phyloP scores from a whole-genome alignment of 305 asterid species.

The Euphrasia arctica region DNA sequence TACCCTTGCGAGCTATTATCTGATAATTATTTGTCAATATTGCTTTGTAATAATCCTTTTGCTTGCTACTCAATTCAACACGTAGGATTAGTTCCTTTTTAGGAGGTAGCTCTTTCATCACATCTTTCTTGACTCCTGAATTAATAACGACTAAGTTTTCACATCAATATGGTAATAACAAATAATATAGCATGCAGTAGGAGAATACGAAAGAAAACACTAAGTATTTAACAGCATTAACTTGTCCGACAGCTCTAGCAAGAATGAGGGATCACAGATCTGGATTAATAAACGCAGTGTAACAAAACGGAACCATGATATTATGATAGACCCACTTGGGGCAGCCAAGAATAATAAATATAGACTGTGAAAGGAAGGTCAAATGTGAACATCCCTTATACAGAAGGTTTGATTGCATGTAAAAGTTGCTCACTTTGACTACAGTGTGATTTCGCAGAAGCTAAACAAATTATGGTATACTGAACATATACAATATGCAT shows the following conservation, averaged over 20 bases:
- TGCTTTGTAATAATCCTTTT: slow-evolving; percentile 96
- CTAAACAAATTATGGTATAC: slow-evolving; percentile 18
- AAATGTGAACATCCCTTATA: slow-evolving; percentile 15
- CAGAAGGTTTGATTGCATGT: slow-evolving; percentile 7
- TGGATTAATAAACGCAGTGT: slow-evolving; percentile 4
- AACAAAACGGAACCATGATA: slow-evolving; percentile 7
- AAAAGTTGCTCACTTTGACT: slow-evolving; percentile 15
- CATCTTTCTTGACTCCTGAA: slow-evolving; percentile 97
- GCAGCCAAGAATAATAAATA: neutral
- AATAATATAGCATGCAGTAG: slow-evolving; percentile 19
- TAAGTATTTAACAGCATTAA: slow-evolving; percentile 11
- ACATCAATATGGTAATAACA: slow-evolving; percentile 9
- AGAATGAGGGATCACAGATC: slow-evolving; percentile 19
- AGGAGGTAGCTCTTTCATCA: slow-evolving; percentile 92
- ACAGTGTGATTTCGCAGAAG: neutral
- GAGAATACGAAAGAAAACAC: slow-evolving; percentile 19
- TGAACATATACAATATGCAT: neutral
- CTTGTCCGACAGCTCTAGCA: slow-evolving; percentile 24
- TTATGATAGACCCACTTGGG: slow-evolving; percentile 7
- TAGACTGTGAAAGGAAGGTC: slow-evolving; percentile 7
- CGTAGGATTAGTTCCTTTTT: slow-evolving; percentile 95
- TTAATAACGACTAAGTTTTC: slow-evolving; percentile 17
- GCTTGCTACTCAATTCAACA: slow-evolving; percentile 89
- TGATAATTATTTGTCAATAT: slow-evolving; percentile 94
- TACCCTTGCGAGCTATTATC: slow-evolving; percentile 93